Evolutionary conservation across 441 rosid genomes (phyloP), one percentile per base, ranked within the genome.

Genomic region (Viola pubescens): DNA sequence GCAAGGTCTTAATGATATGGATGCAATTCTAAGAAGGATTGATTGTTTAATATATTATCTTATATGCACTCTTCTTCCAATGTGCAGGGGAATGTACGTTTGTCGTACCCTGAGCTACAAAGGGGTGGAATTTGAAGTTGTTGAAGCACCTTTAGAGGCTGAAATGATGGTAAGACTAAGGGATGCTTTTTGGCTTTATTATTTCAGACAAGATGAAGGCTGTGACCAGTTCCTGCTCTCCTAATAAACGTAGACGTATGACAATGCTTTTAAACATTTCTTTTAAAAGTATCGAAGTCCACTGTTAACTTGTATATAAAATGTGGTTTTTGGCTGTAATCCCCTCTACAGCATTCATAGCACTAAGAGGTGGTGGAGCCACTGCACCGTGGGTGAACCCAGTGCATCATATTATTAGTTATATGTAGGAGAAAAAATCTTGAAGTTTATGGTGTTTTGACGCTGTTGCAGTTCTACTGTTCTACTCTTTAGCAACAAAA

Each of bases 21-120:
- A 48, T 59, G 63, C 54, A 41, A 47, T 42, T 48, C 8, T 62
- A 4, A 43, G 67, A 48, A 41, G 58, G 52, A 43, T 37, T 4
- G 57, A 26, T 68, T 61, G 37, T 61, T 50, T 54, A 54, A 64
- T 69, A 40, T 66, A 11, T 67, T 41, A 7, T 50, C 7, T 50
- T 7, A 50, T 50, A 7, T 50, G 53, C 39, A 8, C 5, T 62
- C 48, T 57, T 59, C 61, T 64, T 77, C 64, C 61, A 63, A 75
- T 56, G 62, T 55, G 68, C 64, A 94, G 99, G 94, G 99, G 99
- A 66, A 94, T 94, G 99, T 94, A 86, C 65, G 96, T 90, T 49
- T 94, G 99, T 69, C 99, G 99, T 61, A 94, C 96, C 65, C 87
- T 94, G 75, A 94, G 99, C 83, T 94, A 94, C 77, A 82, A 86